Evolutionary conservation across 2,329 filamentous ascomycete genomes (phyloP), one percentile per base, ranked within the genome.

Genomic region (Ceratocystis diversiconidia): DNA sequence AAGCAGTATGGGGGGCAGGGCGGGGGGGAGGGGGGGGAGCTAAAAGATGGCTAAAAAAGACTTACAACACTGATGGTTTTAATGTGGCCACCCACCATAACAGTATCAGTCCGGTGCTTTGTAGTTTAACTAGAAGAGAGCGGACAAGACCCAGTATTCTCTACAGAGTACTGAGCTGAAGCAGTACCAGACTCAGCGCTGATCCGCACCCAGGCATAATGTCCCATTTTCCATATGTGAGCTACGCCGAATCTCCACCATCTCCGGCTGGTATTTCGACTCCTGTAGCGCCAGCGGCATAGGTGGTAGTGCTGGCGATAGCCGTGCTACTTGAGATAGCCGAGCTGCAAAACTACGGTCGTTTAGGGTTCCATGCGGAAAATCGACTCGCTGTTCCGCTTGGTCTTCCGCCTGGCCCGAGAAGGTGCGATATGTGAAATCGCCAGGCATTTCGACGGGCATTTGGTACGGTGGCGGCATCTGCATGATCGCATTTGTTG

Each of bases 1-100:
- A 10, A 52, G 8, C n/a, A 52, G n/a, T 52, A 10, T 52, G 6
- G 43, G 43, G 10, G n/a, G 15, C 28, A 28, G 28, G 28, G 28
- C 28, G 28, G 1, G 5, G 25, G 3, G 6, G 30, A n/a, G 30
- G 30, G 28, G 0, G 30, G 30, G 6, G 30, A 32, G 30, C 43
- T n/a, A 17, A 46, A 46, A 46, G n/a, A 46, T 46, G n/a, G 2
- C 12, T 15, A 17, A 65, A 65, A 61, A 55, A 64, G 4, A 60
- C 48, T 64, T 63, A 63, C 55, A 67, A 41, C 32, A 55, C 55
- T 28, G 43, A 19, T 36, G 12, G 61, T 67, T 67, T 52, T 19
- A 55, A 64, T 44, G 65, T 64, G 52, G 62, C 61, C 62, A 67
- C 65, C 55, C 52, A 65, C 62, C 62, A 44, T 61, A 67, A 32